These are phyloP conservation scores for Nemania abortiva DNA, from an alignment of 2,329 filamentous ascomycete species.

Conservation along the genomic window DNA sequence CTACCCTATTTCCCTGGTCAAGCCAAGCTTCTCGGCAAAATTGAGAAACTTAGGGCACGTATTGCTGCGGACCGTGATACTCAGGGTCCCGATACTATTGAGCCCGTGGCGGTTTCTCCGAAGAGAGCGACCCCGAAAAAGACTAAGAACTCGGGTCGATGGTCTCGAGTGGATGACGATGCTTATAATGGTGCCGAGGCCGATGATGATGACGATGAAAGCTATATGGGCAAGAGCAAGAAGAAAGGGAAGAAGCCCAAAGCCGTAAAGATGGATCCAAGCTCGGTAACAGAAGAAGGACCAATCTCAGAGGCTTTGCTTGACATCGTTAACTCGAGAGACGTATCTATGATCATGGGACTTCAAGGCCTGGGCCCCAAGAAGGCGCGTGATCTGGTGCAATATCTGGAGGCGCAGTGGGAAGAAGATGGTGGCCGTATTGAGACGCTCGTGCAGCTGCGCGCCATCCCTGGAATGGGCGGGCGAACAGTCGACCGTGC, in stretches of 20 bases:
- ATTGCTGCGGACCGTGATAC: slow-evolving; percentile 54
- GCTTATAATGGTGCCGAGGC: slow-evolving; percentile 56
- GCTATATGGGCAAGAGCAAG: slow-evolving; percentile 46
- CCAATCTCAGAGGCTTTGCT: slow-evolving; percentile 68
- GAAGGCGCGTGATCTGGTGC: slow-evolving; percentile 72
- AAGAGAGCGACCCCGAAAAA: slow-evolving; percentile 41
- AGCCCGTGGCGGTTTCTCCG: slow-evolving; percentile 29
- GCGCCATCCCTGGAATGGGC: slow-evolving; percentile 68
- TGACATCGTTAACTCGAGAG: slow-evolving; percentile 78
- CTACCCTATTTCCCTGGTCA: slow-evolving; percentile 88
- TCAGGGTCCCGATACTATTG: slow-evolving; percentile 19
- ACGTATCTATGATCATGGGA: slow-evolving; percentile 72
- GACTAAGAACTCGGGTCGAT: slow-evolving; percentile 49
- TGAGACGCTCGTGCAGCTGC: slow-evolving; percentile 63
- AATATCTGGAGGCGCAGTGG: slow-evolving; percentile 62
- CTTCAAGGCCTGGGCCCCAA: slow-evolving; percentile 79
- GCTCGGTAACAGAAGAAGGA: slow-evolving; percentile 46
- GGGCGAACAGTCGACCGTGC: slow-evolving; percentile 68
- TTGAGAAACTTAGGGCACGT: slow-evolving; percentile 69
- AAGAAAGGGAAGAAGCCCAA: slow-evolving; percentile 43
- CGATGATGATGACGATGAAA: slow-evolving; percentile 49
- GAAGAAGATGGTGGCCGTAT: slow-evolving; percentile 59
- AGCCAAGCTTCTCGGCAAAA: slow-evolving; percentile 79
- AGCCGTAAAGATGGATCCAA: slow-evolving; percentile 31
- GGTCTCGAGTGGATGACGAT: slow-evolving; percentile 41